Conservation (phyloP, 2,329 filamentous ascomycete genomes). For the Fusarium paranaense region DNA sequence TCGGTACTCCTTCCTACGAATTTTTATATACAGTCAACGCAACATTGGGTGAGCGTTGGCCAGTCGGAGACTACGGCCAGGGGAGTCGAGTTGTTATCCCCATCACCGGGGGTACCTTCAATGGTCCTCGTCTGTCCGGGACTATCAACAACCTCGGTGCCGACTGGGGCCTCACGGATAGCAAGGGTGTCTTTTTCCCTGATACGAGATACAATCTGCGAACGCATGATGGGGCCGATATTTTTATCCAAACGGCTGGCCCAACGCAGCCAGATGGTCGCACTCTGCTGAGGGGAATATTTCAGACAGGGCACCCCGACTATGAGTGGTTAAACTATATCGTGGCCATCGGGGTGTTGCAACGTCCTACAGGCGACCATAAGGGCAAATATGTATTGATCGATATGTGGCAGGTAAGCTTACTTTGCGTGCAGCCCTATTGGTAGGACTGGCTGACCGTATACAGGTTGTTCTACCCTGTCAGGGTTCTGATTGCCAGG, state of each 20-base stretch:
- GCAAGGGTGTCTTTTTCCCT: slow-evolving; percentile 51
- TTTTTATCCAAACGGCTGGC: slow-evolving; percentile 52
- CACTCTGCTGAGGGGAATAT: slow-evolving; percentile 43
- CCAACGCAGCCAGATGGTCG: slow-evolving; percentile 50
- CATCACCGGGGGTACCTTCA: slow-evolving; percentile 51
- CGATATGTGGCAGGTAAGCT: slow-evolving; percentile 42
- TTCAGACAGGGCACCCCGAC: slow-evolving; percentile 50
- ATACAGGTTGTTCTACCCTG: slow-evolving; percentile 29
- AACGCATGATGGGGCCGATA: slow-evolving; percentile 53
- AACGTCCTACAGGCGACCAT: slow-evolving; percentile 11
- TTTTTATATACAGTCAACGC: slow-evolving; percentile 41
- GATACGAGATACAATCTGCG: slow-evolving; percentile 54
- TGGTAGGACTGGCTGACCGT: not conserved
- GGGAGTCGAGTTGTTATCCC: slow-evolving; percentile 44
- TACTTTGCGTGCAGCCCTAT: not conserved
- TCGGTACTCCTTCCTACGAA: slow-evolving; percentile 34
- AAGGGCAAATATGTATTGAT: slow-evolving; percentile 41
- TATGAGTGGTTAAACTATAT: slow-evolving; percentile 54
- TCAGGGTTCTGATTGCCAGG: slow-evolving; percentile 10
- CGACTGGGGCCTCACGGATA: slow-evolving; percentile 53
- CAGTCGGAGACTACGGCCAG: slow-evolving; percentile 38
- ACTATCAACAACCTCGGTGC: slow-evolving; percentile 48
- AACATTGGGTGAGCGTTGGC: slow-evolving; percentile 34
- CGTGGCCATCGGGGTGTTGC: slow-evolving; percentile 42
- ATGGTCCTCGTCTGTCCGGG: slow-evolving; percentile 49